Base-by-base conservation (phyloP, 257 asterid genomes). In the Ehretia macrophylla region DNA sequence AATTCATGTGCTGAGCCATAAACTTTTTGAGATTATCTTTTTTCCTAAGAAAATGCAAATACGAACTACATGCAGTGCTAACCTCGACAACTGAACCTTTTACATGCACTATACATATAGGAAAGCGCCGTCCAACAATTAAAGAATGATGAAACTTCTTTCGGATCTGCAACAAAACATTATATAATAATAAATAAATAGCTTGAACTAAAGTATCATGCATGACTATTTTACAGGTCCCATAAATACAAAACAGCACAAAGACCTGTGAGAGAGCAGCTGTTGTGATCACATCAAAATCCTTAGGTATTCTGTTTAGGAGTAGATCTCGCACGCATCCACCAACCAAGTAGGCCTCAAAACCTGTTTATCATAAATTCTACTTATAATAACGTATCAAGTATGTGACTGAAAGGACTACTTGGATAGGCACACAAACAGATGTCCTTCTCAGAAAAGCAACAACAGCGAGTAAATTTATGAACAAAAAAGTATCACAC, bases 271-370 rank as follows among this genome's bases (percentile, higher is more conserved):
- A 38, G 70, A 92, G 95, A 56, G 70, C 67, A 67, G 95, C 97
- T 39, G 96, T 79, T 11, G 96, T 92, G 74, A 92, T 77, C 37
- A 88, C 83, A 73, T 92, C 99, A 63, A 81, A 92, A 81, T 92
- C 97, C 75, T 92, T 92, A 39, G 99, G 97, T 67, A 82, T 72
- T 77, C 66, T 84, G 53, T 83, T 75, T 69, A 92, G 93, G 73
- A 92, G 73, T 58, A 92, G 75, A 78, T 92, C 99, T 79, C 97
- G 85, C 55, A 92, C 95, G 70, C 97, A 92, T 59, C 99, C 99
- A 67, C 99, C 99, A 73, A 92, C 99, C 70, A 92, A 79, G 84
- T 84, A 92, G 67, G 99, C 85, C 60, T 86, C 83, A 62, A 69
- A 85, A 52, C 99, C 99, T 92, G 81, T 13, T 53, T 45, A 68